Evolutionary conservation across 768 basidiomycete genomes (phyloP).

Genomic region (Mycena rosella): DNA sequence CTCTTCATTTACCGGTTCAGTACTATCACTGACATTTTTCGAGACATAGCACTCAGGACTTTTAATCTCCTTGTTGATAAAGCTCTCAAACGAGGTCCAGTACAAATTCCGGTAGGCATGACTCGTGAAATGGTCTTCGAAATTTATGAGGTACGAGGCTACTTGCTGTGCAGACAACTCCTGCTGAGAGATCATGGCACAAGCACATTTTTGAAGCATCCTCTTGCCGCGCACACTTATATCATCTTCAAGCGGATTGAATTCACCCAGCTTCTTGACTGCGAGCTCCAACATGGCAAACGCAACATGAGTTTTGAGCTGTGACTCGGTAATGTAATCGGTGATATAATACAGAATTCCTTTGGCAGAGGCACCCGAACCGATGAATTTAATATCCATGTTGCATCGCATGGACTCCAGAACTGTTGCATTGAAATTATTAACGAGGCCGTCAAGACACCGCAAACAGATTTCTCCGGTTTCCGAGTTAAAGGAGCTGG

Average conservation of each 20-base stretch:
- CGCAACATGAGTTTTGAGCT: constrained; percentile 35
- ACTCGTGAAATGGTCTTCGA: constrained; percentile 45
- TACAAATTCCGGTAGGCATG: constrained; percentile 40
- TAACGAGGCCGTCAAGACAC: no score
- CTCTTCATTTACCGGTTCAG: no score
- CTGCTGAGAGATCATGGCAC: constrained; percentile 43
- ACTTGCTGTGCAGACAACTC: constrained; percentile 47
- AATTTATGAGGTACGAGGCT: constrained; percentile 40
- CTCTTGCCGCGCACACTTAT: constrained; percentile 31
- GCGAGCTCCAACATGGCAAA: constrained; percentile 25
- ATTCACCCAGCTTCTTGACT: constrained; percentile 38
- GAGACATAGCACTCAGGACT: constrained; percentile 18
- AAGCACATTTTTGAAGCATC: constrained; percentile 42
- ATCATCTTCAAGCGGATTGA: constrained; percentile 17
- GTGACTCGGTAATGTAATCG: constrained; percentile 50
- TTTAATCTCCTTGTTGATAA: background rate
- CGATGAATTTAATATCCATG: no score
- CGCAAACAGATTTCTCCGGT: no score
- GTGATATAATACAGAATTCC: constrained; percentile 51
- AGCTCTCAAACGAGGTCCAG: constrained; percentile 8
- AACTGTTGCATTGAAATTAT: constrained; percentile 16
- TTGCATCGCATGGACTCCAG: constrained; percentile 31
- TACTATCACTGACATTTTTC: no score
- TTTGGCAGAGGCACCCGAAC: constrained; percentile 45
- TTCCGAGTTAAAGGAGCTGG: constrained; percentile 34